Percentiles rank a stretch among this genome's conserved stretches.
Conservation (phyloP, 129 eudicot genomes). For the Arctium minus region DNA sequence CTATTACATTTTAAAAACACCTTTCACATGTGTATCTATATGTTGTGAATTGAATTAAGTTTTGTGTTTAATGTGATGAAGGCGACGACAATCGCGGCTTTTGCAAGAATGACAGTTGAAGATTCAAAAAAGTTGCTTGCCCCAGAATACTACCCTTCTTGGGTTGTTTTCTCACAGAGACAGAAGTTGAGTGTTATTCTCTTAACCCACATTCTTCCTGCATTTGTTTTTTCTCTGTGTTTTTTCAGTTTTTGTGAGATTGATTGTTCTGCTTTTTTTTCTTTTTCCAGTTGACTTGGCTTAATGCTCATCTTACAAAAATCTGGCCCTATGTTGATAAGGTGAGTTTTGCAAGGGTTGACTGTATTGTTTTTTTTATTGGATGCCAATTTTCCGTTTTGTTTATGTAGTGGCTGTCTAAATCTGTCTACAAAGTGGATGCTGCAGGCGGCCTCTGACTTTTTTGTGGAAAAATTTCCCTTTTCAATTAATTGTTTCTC, state of each 20-base stretch:
- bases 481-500: not conserved
- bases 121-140: slow-evolving; percentile 90
- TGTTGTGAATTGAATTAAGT: slow-evolving; percentile 2
- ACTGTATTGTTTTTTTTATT: not conserved
- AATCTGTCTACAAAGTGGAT: not conserved
- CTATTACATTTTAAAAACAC: not conserved
- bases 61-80: slow-evolving; percentile 25
- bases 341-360: slow-evolving; percentile 46
- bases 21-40: not conserved
- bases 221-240: not conserved
- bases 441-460: not conserved
- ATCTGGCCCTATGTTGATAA: slow-evolving; percentile 91
- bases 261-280: slow-evolving; percentile 19
- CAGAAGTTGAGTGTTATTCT: slow-evolving; percentile 62
- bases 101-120: slow-evolving; percentile 95
- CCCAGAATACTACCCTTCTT: slow-evolving; percentile 80
- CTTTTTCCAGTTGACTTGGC: slow-evolving; percentile 75
- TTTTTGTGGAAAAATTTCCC: not conserved
- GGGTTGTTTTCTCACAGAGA: slow-evolving; percentile 84
- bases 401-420: not conserved
- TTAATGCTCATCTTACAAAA: slow-evolving; percentile 72
- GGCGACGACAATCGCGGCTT: slow-evolving; percentile 86
- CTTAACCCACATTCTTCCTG: not conserved
- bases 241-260: slow-evolving; percentile 5
- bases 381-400: not conserved